Evolutionary conservation across 208 protist species (phyloP), one percentile per base, ranked within the genome.

Genomic region (Leishmania lainsoni): DNA sequence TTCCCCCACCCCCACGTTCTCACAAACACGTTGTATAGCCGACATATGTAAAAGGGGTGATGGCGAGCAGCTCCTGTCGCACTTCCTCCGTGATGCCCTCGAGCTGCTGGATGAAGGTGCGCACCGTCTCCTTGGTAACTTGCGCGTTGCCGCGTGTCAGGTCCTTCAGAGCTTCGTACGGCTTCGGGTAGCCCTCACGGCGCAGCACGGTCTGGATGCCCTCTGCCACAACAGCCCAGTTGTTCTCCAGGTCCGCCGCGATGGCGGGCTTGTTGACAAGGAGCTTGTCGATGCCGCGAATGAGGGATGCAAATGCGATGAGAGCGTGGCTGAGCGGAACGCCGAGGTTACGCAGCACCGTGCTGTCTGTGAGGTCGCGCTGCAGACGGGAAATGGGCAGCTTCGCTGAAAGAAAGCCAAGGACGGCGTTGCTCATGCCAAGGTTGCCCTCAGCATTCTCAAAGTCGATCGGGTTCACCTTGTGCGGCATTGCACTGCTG

Each of bases 401-500:
- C 83, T 99, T 99, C 1, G 83, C 83, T 14, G 93, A 79, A 29
- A 99, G 81, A 81, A 99, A 98, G n/a, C 97, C 91, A n/a, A 98
- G 89, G 59, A 99, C 66, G 3, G 97, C 95, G 79, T 99, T 99
- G 75, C 95, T 97, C 29, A 99, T 83, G 52, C 93, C 95, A 12
- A 99, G 88, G 83, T 99, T 99, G 51, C 98, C 98, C 85, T 99
- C 98, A 0, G 97, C 97, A 81, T 99, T 99, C 80, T 99, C 98
- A 92, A 99, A 99, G 89, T 99, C 98, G 77, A 99, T 99, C 51
- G 98, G 98, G 88, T 99, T 99, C 69, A 99, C 96, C 89, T 99
- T 99, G 85, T 99, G 98, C 45, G 98, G 98, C 98, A 99, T 99
- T 16, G 98, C 94, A 71, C 97, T 99, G 80, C 95, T 98, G 42